These are phyloP conservation scores for Basidiobolus meristosporus DNA, from an alignment of 371 early-diverging fungal species.

Conservation along the genomic window DNA sequence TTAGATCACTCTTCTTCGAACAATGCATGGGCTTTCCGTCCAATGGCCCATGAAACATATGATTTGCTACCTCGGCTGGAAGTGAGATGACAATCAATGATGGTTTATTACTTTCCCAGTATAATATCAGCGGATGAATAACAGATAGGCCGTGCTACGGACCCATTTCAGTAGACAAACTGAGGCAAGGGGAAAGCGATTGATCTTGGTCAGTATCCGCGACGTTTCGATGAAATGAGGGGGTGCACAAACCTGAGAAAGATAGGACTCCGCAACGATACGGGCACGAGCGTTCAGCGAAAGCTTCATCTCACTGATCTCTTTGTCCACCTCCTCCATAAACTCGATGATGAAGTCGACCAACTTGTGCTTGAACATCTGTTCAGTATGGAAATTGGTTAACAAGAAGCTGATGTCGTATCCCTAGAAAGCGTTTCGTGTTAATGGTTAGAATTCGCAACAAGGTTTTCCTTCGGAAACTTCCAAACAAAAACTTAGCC, in stretches of 20 bases:
- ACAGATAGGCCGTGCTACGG: too few species aligned
- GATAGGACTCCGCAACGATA: slow-evolving; percentile 74
- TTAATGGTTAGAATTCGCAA: background rate
- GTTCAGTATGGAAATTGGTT: slow-evolving; percentile 89
- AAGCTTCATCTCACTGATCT: slow-evolving; percentile 95
- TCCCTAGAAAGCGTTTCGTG: slow-evolving; percentile 25
- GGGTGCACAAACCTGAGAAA: slow-evolving; percentile 18
- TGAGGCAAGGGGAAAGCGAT: too few species aligned
- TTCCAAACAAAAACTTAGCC: background rate
- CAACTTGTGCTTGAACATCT: slow-evolving; percentile 93
- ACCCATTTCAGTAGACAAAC: too few species aligned
- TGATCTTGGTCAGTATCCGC: too few species aligned
- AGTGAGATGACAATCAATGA: too few species aligned
- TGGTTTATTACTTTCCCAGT: too few species aligned
- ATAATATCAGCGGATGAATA: too few species aligned
- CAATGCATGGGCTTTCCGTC: too few species aligned
- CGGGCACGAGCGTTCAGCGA: slow-evolving; percentile 88
- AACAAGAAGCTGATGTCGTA: slow-evolving; percentile 91
- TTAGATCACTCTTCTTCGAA: too few species aligned
- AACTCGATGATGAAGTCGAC: slow-evolving; percentile 95
- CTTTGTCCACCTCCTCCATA: slow-evolving; percentile 97
- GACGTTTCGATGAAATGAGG: background rate
- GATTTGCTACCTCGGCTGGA: too few species aligned
- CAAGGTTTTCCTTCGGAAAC: background rate
- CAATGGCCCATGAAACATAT: too few species aligned